These are phyloP conservation scores for Geotrichum fermentans DNA, from an alignment of 1,139 yeast genomes.

Conservation along the genomic window DNA sequence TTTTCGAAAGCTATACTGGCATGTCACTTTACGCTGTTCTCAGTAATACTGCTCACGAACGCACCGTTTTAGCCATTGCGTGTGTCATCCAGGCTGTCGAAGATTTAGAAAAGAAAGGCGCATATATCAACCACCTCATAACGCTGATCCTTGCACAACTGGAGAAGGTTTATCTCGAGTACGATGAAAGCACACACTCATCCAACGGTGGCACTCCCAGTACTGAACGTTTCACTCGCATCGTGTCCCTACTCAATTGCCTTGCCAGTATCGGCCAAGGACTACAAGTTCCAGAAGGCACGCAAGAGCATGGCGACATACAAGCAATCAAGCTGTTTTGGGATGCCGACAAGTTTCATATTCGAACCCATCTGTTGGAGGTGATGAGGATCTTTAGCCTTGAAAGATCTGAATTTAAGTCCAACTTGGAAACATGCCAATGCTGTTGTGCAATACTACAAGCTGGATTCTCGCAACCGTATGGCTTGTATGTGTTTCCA, in stretches of 20 bases:
- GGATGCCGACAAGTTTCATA: slow-evolving; percentile 41
- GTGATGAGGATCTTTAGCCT: slow-evolving; percentile 45
- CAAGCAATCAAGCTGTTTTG: slow-evolving; percentile 29
- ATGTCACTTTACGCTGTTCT: slow-evolving; percentile 23
- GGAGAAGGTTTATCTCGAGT: slow-evolving; percentile 1
- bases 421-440: slow-evolving; percentile 47
- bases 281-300: slow-evolving; percentile 38
- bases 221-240: slow-evolving; percentile 18
- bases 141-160: slow-evolving; percentile 26
- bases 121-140: slow-evolving; percentile 28
- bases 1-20: slow-evolving; percentile 33
- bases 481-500: slow-evolving; percentile 32
- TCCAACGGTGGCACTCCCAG: slow-evolving; percentile 10
- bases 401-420: slow-evolving; percentile 36
- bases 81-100: slow-evolving; percentile 35
- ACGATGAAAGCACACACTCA: slow-evolving; percentile 17
- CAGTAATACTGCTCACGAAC: slow-evolving; percentile 30
- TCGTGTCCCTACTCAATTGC: slow-evolving; percentile 53
- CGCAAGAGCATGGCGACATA: slow-evolving; percentile 28
- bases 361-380: slow-evolving; percentile 42
- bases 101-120: slow-evolving; percentile 25
- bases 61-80: slow-evolving; percentile 38
- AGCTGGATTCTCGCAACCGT: slow-evolving; percentile 35
- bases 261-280: slow-evolving; percentile 67
- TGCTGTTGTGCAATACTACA: slow-evolving; percentile 54